phyloP scores from a whole-genome alignment of 2,329 filamentous ascomycete genomes.

The Penicillium janthinellum region DNA sequence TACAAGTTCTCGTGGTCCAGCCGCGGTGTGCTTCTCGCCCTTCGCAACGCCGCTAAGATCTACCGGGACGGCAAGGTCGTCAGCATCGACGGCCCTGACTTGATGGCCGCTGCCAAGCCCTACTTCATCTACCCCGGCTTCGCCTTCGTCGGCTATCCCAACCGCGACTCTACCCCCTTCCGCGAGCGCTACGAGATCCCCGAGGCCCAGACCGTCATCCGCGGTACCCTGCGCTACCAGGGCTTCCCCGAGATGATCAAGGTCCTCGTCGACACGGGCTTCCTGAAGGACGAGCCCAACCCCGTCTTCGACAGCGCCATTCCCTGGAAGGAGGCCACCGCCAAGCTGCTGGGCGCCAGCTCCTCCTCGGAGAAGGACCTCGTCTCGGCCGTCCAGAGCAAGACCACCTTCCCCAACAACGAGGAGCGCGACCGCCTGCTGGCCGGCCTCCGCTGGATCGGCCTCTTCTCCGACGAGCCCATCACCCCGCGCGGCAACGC shows the following conservation, averaged over 20 bases:
- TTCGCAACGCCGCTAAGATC: slow-evolving; percentile 82
- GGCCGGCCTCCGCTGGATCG: slow-evolving; percentile 70
- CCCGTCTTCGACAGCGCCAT: slow-evolving; percentile 67
- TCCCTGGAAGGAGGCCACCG: slow-evolving; percentile 82
- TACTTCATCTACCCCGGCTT: slow-evolving; percentile 90
- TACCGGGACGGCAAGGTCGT: slow-evolving; percentile 77
- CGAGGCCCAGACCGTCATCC: slow-evolving; percentile 83
- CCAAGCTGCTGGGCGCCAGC: slow-evolving; percentile 71
- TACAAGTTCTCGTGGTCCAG: slow-evolving; percentile 88
- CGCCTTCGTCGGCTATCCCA: slow-evolving; percentile 88
- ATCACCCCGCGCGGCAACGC: slow-evolving; percentile 76
- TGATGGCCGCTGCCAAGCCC: slow-evolving; percentile 86
- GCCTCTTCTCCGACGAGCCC: slow-evolving; percentile 66
- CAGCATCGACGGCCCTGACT: slow-evolving; percentile 64
- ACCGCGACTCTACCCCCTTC: slow-evolving; percentile 87
- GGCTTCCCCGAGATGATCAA: slow-evolving; percentile 92
- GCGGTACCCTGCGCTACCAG: slow-evolving; percentile 81
- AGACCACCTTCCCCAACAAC: slow-evolving; percentile 69
- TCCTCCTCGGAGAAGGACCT: slow-evolving; percentile 71
- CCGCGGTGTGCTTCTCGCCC: slow-evolving; percentile 80
- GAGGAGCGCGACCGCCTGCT: slow-evolving; percentile 72
- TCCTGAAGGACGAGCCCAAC: slow-evolving; percentile 72
- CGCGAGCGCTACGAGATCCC: slow-evolving; percentile 88
- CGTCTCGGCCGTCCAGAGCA: slow-evolving; percentile 70
- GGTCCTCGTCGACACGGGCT: slow-evolving; percentile 84